Evolutionary conservation across 1,284 basidiomycete species (phyloP).

Genomic region (Phenoliferia sp.): DNA sequence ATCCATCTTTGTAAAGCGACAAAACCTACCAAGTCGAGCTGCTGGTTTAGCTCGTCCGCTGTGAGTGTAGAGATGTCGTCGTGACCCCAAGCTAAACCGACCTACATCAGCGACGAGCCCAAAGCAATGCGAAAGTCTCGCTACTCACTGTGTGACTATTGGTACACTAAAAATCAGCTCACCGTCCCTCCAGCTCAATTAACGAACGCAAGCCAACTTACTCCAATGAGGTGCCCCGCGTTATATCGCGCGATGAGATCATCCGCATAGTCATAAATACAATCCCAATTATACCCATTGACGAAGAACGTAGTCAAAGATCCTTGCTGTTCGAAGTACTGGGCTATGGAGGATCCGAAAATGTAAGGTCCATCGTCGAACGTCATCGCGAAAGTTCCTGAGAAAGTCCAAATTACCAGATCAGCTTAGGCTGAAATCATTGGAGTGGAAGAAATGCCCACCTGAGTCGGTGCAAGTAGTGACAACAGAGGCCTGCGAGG

Average conservation of each 20-base stretch:
- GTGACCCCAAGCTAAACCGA: conserved; percentile 5
- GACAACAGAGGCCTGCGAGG: too few relatives aligned
- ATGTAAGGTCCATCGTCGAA: conserved; percentile 34
- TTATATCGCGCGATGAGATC: conserved; percentile 30
- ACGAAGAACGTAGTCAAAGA: conserved; percentile 33
- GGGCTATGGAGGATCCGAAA: conserved; percentile 29
- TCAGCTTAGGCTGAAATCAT: too few relatives aligned
- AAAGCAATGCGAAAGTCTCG: background rate
- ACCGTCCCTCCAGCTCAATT: background rate
- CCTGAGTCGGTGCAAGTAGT: too few relatives aligned
- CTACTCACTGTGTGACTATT: background rate
- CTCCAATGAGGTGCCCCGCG: conserved; percentile 38
- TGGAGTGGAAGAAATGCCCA: too few relatives aligned
- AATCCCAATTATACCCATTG: background rate
- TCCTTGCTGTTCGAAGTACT: conserved; percentile 20
- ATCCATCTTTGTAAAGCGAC: too few relatives aligned
- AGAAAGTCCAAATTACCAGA: too few relatives aligned
- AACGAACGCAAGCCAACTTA: background rate
- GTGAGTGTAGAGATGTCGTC: conserved; percentile 34
- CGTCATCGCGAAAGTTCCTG: conserved; percentile 26
- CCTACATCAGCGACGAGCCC: background rate
- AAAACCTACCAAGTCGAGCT: conserved; percentile 31
- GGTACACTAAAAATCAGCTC: background rate
- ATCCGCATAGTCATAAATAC: conserved; percentile 35
- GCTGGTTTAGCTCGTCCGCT: conserved; percentile 27